Evolutionary conservation across 495 filamentous ascomycete species (phyloP), one percentile per base, ranked within the genome.

Genomic region (Penicillium coffeae): DNA sequence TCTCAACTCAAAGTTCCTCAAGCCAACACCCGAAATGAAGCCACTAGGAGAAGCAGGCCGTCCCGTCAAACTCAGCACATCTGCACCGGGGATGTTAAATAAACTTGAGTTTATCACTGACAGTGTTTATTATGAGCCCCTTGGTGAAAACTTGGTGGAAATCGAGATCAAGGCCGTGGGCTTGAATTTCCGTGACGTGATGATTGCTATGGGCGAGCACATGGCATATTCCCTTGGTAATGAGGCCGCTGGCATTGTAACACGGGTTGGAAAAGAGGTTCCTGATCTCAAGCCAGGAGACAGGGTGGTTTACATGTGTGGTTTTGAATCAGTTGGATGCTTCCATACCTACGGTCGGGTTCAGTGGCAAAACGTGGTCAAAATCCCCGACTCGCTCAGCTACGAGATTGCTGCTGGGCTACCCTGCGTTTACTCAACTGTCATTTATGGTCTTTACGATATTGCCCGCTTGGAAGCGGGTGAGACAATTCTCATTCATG

Each of bases 81-180:
- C 4, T 5, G 10, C 25, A 30, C 25, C 25, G 25, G 25, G 25
- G 25, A 4, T 30, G 10, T 30, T 30, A 10, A 10, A 30, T 5
- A 5, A 4, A 4, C 10, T 30, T 4, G 5, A 10, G 25, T 30
- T 30, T 30, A 10, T 30, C 25, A 10, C 10, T 4, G 25, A 30
- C 10, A 10, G 10, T 4, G 25, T 5, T 30, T 10, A 30, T 4
- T 10, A 30, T 5, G 10, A 30, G 25, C 25, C 25, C 25, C 25
- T 30, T 4, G 25, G 5, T 10, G 36, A 48, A 3, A 47, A 66
- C 9, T 49, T 69, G 32, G 51, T 70, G 27, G 64, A 69, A 45
- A 35, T 72, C n/a, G 58, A 72, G 38, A 56, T 71, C 8, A 47
- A 68, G 15, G 63, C 63, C 34, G 60, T 69, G 4, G 73, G 72